Base-by-base conservation (phyloP, 1,284 basidiomycete genomes). In the Cryptococcus floricola region DNA sequence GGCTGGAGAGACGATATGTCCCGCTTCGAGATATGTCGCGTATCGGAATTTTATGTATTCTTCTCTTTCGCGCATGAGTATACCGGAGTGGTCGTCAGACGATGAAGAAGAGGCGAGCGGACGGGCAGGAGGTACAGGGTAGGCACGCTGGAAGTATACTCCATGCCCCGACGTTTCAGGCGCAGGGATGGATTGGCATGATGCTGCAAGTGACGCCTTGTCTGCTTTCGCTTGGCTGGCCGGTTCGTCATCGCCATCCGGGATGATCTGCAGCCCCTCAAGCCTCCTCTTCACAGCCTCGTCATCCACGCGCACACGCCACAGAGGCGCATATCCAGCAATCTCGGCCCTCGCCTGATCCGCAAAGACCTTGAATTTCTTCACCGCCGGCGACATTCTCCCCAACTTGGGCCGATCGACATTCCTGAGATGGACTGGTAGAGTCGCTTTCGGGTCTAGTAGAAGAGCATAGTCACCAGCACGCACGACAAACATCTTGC, bases 21-120 rank as follows among this genome's bases (percentile, higher is more conserved):
- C 53, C 6, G 59, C 53, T 10, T 43, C 53, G 12, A 61, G 51
- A 25, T 65, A 60, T 2, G 45, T 38, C 10, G 39, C 31, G 13
- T 39, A 13, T 28, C 61, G 54, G 52, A 61, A 64, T 27, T 46
- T 50, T 5, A 62, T 45, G 50, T 71, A 71, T 43, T 68, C 56
- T 16, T 63, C 59, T 6, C 67, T 53, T 53, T 73, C 71, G 5
- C 69, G 67, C 4, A 65, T 39, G 4, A 73, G 62, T 4, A 62
- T 37, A 9, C 65, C 69, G 25, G 63, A 50, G 53, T 70, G 65
- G 2, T 44, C 39, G 10, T 59, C 56, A 25, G 56, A 52, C 14
- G 27, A 10, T 1, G 12, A 23, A 16, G 31, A 23, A 8, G 44
- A 19, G 16, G 23, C 9, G 44, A 19, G 18, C 9, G 34, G 43